phyloP scores from a whole-genome alignment of 495 filamentous ascomycete genomes.

The Aspergillus nanangensis region DNA sequence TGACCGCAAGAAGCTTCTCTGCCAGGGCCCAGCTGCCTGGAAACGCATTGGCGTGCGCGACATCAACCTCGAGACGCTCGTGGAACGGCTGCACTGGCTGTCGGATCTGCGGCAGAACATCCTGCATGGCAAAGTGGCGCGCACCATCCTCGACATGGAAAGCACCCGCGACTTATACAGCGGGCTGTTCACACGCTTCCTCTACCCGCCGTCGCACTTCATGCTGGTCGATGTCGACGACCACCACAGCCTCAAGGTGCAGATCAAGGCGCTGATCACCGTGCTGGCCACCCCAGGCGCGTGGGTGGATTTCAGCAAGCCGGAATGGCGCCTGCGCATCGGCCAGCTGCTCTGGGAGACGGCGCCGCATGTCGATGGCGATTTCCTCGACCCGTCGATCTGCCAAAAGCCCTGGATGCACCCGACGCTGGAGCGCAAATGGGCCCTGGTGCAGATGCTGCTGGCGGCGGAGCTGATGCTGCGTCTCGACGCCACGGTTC shows the following conservation, averaged over 20 bases:
- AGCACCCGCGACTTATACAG: conserved; percentile 38
- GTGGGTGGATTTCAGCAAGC: conserved; percentile 76
- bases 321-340: conserved; percentile 74
- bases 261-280: conserved; percentile 46
- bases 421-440: conserved; percentile 58
- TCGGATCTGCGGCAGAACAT: conserved; percentile 36
- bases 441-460: conserved; percentile 74
- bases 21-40: conserved; percentile 33
- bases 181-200: conserved; percentile 40
- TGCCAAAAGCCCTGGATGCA: conserved; percentile 30
- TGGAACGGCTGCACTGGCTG: conserved; percentile 40
- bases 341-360: conserved; percentile 78
- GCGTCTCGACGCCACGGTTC: conserved; percentile 67
- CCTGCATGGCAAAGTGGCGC: conserved; percentile 22
- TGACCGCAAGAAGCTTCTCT: conserved; percentile 31
- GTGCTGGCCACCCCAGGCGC: conserved; percentile 43
- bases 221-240: conserved; percentile 20
- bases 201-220: conserved; percentile 29
- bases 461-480: conserved; percentile 73
- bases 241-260: conserved; percentile 40
- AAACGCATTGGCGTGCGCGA: conserved; percentile 41
- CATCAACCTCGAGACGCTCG: conserved; percentile 25
- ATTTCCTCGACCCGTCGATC: conserved; percentile 39
- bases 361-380: conserved; percentile 46
- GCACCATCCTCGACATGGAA: conserved; percentile 41